These are phyloP conservation scores for Incumbomyces lentus DNA, from an alignment of 2,329 filamentous ascomycete genomes.

Conservation along the genomic window DNA sequence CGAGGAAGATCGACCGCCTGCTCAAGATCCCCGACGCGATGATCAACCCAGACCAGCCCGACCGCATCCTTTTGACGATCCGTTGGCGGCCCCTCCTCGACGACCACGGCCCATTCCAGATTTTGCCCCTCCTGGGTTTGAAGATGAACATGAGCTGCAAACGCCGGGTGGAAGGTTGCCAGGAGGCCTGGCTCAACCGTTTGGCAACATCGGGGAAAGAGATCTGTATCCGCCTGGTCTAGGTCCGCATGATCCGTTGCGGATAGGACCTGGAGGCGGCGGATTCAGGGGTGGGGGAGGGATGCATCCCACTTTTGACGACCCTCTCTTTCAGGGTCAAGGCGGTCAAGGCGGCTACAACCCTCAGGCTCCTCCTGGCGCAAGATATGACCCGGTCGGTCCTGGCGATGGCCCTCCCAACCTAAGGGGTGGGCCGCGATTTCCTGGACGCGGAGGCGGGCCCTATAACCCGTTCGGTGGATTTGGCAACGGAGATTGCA, in stretches of 20 bases:
- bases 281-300: constrained; percentile 58
- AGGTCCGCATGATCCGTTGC: constrained; percentile 72
- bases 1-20: constrained; percentile 33
- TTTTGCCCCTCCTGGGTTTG: constrained; percentile 80
- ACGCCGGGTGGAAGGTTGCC: constrained; percentile 41
- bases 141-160: constrained; percentile 82
- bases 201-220: constrained; percentile 63
- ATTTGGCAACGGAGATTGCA: constrained; percentile 51
- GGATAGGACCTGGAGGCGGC: constrained; percentile 53
- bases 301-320: constrained; percentile 94
- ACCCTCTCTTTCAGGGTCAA: constrained; percentile 67
- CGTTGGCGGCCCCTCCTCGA: constrained; percentile 49
- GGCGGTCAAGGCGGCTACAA: constrained; percentile 46
- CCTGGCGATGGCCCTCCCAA: constrained; percentile 52
- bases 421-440: constrained; percentile 35
- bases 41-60: constrained; percentile 49
- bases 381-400: constrained; percentile 81
- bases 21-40: constrained; percentile 41
- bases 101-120: constrained; percentile 59
- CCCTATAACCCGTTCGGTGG: constrained; percentile 44
- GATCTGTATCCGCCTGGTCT: constrained; percentile 82
- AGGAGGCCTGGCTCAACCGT: constrained; percentile 23
- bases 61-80: constrained; percentile 58
- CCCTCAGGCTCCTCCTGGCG: constrained; percentile 70
- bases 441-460: constrained; percentile 32